These are phyloP conservation scores for Cystobasidium sp. DNA, from an alignment of 1,284 basidiomycete species.

Conservation along the genomic window DNA sequence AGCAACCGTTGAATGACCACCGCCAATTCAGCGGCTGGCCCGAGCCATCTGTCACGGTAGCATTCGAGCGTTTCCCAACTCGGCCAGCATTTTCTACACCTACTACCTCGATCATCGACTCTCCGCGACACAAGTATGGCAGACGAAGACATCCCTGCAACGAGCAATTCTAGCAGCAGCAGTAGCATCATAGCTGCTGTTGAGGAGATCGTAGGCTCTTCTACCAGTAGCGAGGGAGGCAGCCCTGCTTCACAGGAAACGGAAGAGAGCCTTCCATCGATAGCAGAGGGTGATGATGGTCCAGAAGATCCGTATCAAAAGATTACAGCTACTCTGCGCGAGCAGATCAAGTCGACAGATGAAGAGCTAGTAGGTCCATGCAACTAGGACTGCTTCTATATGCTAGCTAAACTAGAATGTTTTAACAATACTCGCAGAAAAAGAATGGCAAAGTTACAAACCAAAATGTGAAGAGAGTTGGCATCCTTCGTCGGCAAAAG, in stretches of 20 bases:
- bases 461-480: conserved; percentile 25
- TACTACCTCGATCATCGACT: conserved; percentile 9
- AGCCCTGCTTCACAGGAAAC: conserved; percentile 3
- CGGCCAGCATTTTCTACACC: conserved; percentile 10
- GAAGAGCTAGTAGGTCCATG: conserved; percentile 16
- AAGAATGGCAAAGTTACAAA: conserved; percentile 34
- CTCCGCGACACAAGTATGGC: conserved; percentile 8
- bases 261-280: conserved; percentile 7
- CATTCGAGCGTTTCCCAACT: not conserved
- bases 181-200: conserved; percentile 8
- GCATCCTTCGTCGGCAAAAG: conserved; percentile 27
- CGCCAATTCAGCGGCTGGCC: conserved; percentile 15
- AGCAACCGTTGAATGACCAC: conserved; percentile 23
- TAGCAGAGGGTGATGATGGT: not conserved
- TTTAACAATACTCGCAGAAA: conserved; percentile 2
- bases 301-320: conserved; percentile 26
- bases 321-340: conserved; percentile 24
- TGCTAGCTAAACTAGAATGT: not conserved
- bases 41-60: conserved; percentile 29
- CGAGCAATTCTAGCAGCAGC: not conserved
- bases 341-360: conserved; percentile 33
- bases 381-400: not conserved
- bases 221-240: conserved; percentile 1
- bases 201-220: not conserved
- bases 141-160: not conserved